phyloP scores from a whole-genome alignment of 2,329 filamentous ascomycete genomes.

The Ophiostoma fasciatum region DNA sequence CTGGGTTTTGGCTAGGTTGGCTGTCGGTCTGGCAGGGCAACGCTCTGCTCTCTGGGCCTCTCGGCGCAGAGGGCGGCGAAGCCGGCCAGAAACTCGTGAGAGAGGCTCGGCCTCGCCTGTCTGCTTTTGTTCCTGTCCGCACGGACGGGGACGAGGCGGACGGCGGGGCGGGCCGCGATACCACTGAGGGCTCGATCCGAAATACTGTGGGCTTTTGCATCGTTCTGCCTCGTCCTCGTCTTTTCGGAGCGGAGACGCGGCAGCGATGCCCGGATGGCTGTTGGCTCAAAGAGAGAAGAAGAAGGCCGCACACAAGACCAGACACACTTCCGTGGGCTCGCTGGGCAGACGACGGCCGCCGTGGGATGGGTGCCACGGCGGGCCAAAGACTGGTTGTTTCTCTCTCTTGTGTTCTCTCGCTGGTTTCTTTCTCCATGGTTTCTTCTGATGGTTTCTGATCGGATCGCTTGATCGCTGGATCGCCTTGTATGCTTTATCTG shows the following conservation, averaged over 20 bases:
- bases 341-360: too few species aligned
- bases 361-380: too few species aligned
- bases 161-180: conserved; percentile 35
- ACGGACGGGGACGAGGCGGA: too few species aligned
- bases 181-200: conserved; percentile 25
- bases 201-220: conserved; percentile 9
- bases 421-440: conserved; percentile 1
- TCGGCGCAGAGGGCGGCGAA: neutral
- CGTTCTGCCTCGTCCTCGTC: neutral
- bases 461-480: neutral
- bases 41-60: too few species aligned
- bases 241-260: neutral
- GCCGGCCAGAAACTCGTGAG: conserved; percentile 2
- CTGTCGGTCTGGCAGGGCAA: conserved; percentile 42
- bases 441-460: neutral
- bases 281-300: too few species aligned
- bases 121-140: too few species aligned
- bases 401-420: too few species aligned
- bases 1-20: conserved; percentile 36
- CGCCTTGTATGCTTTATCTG: neutral
- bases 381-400: neutral
- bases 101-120: too few species aligned
- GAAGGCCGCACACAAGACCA: too few species aligned
- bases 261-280: too few species aligned
- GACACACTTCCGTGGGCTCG: too few species aligned